Base-by-base conservation (phyloP, 148 eudicot genomes). In the Camellia lanceoleosa region DNA sequence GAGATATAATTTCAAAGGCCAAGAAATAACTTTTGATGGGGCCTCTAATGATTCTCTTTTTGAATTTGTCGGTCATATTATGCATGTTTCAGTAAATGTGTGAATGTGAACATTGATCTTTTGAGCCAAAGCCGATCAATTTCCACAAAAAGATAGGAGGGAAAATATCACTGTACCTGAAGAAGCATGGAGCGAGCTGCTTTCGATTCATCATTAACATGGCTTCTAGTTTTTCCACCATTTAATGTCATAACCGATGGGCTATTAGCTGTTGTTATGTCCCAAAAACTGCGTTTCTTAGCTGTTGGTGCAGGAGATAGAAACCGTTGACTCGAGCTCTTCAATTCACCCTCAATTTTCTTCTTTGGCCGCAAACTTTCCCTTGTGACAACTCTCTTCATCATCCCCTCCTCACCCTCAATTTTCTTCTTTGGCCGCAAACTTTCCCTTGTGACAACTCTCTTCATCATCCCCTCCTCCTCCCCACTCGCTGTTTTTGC, bases 241-340 rank as follows among this genome's bases (percentile, higher is more conserved):
- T 90, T 90, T 51, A 85, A 46, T 16, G 90, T 86, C 47, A 79
- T 82, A 60, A 87, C 81, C 5, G 93, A 92, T 83, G 97, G 98
- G 80, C 97, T 94, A 78, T 92, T 94, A 68, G 93, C 97, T 5
- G 97, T 85, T 16, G 97, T 91, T 82, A 94, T 94, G 75, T 94
- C 98, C 98, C 98, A 94, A 75, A 91, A 91, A 49, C 85, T 91
- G 54, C 98, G 87, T 81, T 94, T 94, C 83, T 92, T 94, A 16
- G 92, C 92, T 3, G 86, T 80, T 55, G 92, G 91, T 13, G 75
- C 88, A 72, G 97, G 98, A 73, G 98, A 94, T 18, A 75, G 76
- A 82, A 94, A 89, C 78, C 94, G 86, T 38, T 83, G 81, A 49
- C 89, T 80, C 18, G 92, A 88, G 30, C 89, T 89, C 84, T 79